Conservation (phyloP, 306 rosid species). For the Senna siamea region DNA sequence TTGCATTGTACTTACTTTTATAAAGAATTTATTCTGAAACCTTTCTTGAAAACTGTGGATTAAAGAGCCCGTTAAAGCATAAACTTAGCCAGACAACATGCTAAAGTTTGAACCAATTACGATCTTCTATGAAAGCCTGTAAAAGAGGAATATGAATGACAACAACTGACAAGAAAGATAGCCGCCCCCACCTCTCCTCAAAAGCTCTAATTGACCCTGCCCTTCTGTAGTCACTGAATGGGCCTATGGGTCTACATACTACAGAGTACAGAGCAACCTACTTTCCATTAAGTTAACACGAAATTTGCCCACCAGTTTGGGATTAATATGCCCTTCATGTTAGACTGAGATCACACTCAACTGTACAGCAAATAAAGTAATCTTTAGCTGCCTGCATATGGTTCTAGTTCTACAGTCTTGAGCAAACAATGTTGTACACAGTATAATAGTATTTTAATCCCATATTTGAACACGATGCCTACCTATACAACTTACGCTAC, state of each 20-base stretch:
- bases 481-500: conserved; percentile 36
- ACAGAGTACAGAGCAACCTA: not conserved
- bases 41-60: conserved; percentile 8
- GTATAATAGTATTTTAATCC: not conserved
- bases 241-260: not conserved
- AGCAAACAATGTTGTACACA: not conserved
- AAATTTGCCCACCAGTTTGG: too few species aligned
- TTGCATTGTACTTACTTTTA: conserved; percentile 19
- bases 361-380: not conserved
- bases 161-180: not conserved
- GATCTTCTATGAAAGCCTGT: not conserved
- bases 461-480: not conserved
- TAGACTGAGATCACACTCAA: not conserved
- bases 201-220: not conserved
- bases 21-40: conserved; percentile 9
- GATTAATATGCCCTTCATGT: not conserved
- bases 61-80: conserved; percentile 13
- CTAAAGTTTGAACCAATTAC: conserved; percentile 1
- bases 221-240: not conserved
- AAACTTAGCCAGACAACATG: conserved; percentile 12
- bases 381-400: not conserved
- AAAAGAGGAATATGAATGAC: conserved; percentile 16
- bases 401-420: not conserved
- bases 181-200: not conserved
- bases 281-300: too few species aligned